Percentiles rank a stretch among this genome's conserved stretches.
These are phyloP conservation scores for Stachybotrys elegans DNA, from an alignment of 2,329 filamentous ascomycete species.

Conservation along the genomic window DNA sequence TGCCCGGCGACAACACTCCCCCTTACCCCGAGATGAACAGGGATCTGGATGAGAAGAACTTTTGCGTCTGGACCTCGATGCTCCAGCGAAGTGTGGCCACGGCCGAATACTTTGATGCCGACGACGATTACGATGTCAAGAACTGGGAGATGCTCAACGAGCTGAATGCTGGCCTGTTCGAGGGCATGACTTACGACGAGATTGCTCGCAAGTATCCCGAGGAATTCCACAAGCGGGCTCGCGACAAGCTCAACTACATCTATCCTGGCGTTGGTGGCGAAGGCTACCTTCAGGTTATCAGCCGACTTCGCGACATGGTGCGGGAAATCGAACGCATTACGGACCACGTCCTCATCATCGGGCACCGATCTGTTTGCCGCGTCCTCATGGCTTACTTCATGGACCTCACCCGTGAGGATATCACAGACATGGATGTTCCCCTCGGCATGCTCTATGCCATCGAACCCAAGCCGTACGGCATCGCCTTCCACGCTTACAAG, in stretches of 20 bases:
- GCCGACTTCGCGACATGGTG: constrained; percentile 89
- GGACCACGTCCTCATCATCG: constrained; percentile 88
- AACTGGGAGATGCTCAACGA: constrained; percentile 98
- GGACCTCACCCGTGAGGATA: constrained; percentile 82
- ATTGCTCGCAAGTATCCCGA: constrained; percentile 74
- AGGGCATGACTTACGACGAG: constrained; percentile 90
- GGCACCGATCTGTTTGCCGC: constrained; percentile 85
- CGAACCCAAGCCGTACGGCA: constrained; percentile 95
- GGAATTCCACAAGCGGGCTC: constrained; percentile 74
- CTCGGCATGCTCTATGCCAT: constrained; percentile 91
- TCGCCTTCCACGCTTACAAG: constrained; percentile 92
- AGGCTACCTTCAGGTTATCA: constrained; percentile 95
- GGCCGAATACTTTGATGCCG: constrained; percentile 79
- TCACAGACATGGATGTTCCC: constrained; percentile 90
- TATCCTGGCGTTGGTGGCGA: constrained; percentile 95
- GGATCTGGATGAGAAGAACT: constrained; percentile 74
- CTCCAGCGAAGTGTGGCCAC: constrained; percentile 84
- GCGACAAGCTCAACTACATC: constrained; percentile 91
- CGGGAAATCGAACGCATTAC: constrained; percentile 96
- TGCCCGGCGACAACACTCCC: constrained; percentile 85
- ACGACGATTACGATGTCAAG: constrained; percentile 94
- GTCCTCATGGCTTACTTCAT: constrained; percentile 96
- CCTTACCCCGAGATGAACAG: constrained; percentile 82
- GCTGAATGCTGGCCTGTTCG: constrained; percentile 86
- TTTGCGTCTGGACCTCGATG: constrained; percentile 99